These are phyloP conservation scores for Paramecium primaurelia DNA, from an alignment of 73 alveolate species.

Conservation along the genomic window DNA sequence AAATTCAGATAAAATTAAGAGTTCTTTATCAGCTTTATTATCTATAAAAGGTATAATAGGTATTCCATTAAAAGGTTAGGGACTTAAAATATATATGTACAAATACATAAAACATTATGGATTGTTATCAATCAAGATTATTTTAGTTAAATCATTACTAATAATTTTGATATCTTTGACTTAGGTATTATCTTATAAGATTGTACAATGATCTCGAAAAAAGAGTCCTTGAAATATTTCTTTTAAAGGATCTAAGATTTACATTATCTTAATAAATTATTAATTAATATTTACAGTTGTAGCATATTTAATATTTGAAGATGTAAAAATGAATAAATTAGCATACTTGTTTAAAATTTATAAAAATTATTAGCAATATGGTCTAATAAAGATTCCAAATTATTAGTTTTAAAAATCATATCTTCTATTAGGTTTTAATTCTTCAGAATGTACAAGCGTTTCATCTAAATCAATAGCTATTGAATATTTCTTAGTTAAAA, in stretches of 20 bases:
- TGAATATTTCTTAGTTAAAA: neutral
- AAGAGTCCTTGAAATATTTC: neutral
- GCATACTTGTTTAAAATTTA: neutral
- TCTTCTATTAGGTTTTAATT: neutral
- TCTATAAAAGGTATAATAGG: conserved; percentile 84
- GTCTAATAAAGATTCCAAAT: neutral
- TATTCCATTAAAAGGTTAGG: conserved; percentile 69
- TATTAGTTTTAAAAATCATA: neutral
- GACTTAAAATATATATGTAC: neutral
- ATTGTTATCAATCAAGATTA: neutral
- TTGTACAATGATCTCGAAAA: neutral
- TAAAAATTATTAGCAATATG: neutral
- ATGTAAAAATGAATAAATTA: neutral
- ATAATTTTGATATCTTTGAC: neutral
- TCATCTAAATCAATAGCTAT: neutral
- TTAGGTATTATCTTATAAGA: neutral
- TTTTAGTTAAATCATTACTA: neutral
- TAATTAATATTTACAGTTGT: neutral
- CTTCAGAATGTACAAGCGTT: neutral
- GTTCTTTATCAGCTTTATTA: conserved; percentile 71
- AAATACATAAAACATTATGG: neutral
- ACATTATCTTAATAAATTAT: neutral
- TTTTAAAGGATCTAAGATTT: neutral
- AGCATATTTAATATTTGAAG: neutral
- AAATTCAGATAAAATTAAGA: neutral